phyloP scores from a whole-genome alignment of 495 filamentous ascomycete species.

The Neurospora sp. region DNA sequence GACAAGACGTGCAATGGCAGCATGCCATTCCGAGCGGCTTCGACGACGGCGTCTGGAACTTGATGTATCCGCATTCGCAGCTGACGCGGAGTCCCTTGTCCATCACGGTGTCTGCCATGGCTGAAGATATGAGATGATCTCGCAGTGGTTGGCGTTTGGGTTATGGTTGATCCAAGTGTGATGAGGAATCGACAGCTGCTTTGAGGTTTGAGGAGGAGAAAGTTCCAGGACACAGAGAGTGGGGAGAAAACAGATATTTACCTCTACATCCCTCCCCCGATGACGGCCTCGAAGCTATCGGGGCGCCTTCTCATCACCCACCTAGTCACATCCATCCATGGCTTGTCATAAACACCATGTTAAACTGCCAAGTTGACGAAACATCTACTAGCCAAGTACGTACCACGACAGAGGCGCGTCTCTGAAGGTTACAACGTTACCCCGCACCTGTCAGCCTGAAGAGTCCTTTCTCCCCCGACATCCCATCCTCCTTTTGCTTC shows the following conservation, averaged over 20 bases:
- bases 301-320: too few species aligned
- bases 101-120: neutral
- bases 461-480: neutral
- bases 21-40: constrained; percentile 33
- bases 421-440: neutral
- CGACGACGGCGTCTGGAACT: constrained; percentile 33
- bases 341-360: too few species aligned
- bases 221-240: neutral
- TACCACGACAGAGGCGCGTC: too few species aligned
- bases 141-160: neutral
- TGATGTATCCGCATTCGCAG: constrained; percentile 43
- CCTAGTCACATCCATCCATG: neutral
- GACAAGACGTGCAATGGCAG: constrained; percentile 50
- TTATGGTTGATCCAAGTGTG: neutral
- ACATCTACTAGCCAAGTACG: too few species aligned
- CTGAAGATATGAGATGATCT: neutral
- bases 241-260: neutral
- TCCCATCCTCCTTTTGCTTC: neutral
- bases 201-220: neutral
- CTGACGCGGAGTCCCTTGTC: constrained; percentile 18
- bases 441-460: neutral
- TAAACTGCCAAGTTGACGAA: too few species aligned
- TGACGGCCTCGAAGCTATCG: neutral
- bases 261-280: neutral
- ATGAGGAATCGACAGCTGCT: neutral